Conservation (phyloP, 208 protist species). For the Leishmania turanica region DNA sequence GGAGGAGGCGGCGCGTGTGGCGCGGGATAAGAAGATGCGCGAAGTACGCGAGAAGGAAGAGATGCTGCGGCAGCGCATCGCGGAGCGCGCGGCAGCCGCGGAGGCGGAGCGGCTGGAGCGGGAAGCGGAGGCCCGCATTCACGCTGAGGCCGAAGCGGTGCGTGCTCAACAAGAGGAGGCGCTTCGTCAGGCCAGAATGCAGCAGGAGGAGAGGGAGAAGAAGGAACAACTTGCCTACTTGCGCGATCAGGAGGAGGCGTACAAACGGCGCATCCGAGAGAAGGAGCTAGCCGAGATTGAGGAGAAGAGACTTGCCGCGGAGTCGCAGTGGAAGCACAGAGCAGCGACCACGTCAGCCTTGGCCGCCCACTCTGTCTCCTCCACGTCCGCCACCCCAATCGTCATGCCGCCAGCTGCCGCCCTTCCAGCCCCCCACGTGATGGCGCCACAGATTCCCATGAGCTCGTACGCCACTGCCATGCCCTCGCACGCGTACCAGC, state of each 20-base stretch:
- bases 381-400: not conserved
- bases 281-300: constrained; percentile 61
- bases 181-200: constrained; percentile 36
- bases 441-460: not conserved
- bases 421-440: not conserved
- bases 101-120: constrained; percentile 17
- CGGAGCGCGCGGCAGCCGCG: constrained; percentile 35
- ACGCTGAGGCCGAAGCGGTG: constrained; percentile 34
- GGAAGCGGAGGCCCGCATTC: constrained; percentile 28
- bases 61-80: constrained; percentile 52
- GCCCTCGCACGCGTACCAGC: constrained; percentile 1
- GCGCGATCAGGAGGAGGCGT: constrained; percentile 57
- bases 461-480: not conserved
- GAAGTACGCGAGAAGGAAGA: constrained; percentile 79
- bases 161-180: constrained; percentile 40
- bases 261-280: constrained; percentile 47
- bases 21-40: constrained; percentile 39
- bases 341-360: not conserved
- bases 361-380: constrained; percentile 5
- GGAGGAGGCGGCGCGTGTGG: constrained; percentile 33
- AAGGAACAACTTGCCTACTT: constrained; percentile 46
- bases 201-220: constrained; percentile 32
- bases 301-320: constrained; percentile 16
- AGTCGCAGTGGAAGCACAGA: constrained; percentile 24
- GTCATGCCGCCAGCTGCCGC: not conserved